Conservation (phyloP, 2,329 filamentous ascomycete species). For the Waltergamsia citrina region DNA sequence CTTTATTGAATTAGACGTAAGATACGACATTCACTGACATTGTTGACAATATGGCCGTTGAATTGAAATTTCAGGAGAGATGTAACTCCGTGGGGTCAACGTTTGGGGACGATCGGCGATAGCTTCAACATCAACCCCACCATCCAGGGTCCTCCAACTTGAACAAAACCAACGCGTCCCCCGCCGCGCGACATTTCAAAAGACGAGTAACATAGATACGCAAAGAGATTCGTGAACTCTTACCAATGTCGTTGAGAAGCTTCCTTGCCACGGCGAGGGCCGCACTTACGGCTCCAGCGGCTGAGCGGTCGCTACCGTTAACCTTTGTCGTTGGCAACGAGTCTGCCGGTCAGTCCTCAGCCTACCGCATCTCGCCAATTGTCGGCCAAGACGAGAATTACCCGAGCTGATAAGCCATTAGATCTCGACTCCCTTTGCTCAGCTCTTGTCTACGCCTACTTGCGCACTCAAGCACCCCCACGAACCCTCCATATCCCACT, state of each 20-base stretch:
- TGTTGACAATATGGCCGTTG: too few species aligned
- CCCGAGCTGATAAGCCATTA: conserved; percentile 15
- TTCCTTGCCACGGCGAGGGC: conserved; percentile 43
- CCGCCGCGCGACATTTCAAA: too few species aligned
- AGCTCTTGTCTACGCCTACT: conserved; percentile 64
- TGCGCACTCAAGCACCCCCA: conserved; percentile 50
- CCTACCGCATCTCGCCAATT: not conserved
- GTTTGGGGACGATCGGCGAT: too few species aligned
- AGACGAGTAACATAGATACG: too few species aligned
- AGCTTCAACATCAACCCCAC: too few species aligned
- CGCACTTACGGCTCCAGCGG: conserved; percentile 31
- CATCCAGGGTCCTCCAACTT: too few species aligned
- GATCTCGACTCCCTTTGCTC: conserved; percentile 77
- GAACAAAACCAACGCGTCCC: too few species aligned
- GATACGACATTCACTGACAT: too few species aligned
- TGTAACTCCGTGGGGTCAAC: too few species aligned
- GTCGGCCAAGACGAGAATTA: not conserved
- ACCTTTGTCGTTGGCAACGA: conserved; percentile 60
- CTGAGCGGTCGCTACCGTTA: conserved; percentile 35
- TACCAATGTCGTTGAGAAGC: conserved; percentile 27
- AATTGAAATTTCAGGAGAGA: too few species aligned
- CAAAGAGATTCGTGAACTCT: too few species aligned
- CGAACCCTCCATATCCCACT: conserved; percentile 59
- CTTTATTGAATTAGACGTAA: too few species aligned
- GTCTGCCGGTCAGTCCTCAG: conserved; percentile 44